Evolutionary conservation across 2,329 filamentous ascomycete species (phyloP).

Genomic region (Orbilia ellipsospora): DNA sequence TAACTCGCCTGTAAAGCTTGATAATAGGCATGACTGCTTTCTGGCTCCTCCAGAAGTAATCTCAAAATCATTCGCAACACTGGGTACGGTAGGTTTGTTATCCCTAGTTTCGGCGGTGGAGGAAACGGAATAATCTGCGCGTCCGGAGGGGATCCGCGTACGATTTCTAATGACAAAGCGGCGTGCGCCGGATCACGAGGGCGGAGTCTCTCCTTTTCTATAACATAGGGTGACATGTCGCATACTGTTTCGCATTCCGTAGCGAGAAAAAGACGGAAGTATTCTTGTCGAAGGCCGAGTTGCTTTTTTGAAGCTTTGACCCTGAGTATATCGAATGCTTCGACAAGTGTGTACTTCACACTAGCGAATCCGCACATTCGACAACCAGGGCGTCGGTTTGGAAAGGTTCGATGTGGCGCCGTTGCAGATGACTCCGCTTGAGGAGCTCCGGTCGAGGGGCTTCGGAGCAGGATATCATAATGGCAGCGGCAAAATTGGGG

Average conservation of each 20-base stretch:
- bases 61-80: slow-evolving; percentile 25
- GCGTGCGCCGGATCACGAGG: not conserved
- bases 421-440: not conserved
- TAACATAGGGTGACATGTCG: not conserved
- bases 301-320: slow-evolving; percentile 9
- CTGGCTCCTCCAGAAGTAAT: slow-evolving; percentile 24
- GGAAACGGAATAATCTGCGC: slow-evolving; percentile 10
- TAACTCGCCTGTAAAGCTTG: slow-evolving; percentile 38
- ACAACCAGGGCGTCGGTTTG: slow-evolving; percentile 17
- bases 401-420: not conserved
- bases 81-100: slow-evolving; percentile 31
- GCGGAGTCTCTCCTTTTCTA: slow-evolving; percentile 27
- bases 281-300: slow-evolving; percentile 15
- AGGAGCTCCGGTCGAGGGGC: not conserved
- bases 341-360: slow-evolving; percentile 36
- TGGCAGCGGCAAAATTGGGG: slow-evolving; percentile 24
- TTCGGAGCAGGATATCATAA: not conserved
- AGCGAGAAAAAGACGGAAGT: slow-evolving; percentile 38
- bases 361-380: slow-evolving; percentile 25
- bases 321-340: slow-evolving; percentile 41
- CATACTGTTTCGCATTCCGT: slow-evolving; percentile 26
- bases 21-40: slow-evolving; percentile 21
- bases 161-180: not conserved
- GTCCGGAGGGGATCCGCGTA: slow-evolving; percentile 10
- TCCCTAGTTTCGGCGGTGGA: slow-evolving; percentile 10